Conservation (phyloP, 164 flowering plant species). For the Berberis thunbergii region DNA sequence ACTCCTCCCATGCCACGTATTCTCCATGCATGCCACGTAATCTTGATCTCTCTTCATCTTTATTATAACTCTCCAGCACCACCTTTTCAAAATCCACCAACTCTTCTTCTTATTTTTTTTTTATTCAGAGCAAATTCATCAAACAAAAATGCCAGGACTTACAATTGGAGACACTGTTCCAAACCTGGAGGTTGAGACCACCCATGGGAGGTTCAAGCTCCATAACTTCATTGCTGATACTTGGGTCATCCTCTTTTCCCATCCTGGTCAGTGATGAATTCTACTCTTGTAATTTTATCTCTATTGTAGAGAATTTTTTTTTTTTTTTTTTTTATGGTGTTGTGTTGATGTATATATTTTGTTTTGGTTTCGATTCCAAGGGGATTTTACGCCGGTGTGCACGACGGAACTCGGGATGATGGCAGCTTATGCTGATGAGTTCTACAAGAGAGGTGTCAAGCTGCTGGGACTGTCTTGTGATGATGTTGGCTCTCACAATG, state of each 20-base stretch:
- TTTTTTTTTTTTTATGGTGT: background rate
- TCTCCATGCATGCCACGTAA: conserved; percentile 28
- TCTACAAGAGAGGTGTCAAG: conserved; percentile 55
- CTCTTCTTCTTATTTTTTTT: too few species aligned
- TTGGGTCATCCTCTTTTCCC: conserved; percentile 74
- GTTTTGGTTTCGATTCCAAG: conserved; percentile 12
- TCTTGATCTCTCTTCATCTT: background rate
- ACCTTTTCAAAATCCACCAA: too few species aligned
- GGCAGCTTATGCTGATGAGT: conserved; percentile 49
- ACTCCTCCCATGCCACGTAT: conserved; percentile 29
- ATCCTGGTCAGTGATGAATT: conserved; percentile 35
- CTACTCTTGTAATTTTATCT: background rate
- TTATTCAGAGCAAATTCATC: background rate
- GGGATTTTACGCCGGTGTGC: conserved; percentile 87
- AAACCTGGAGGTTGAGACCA: conserved; percentile 58
- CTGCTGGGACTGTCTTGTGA: conserved; percentile 81
- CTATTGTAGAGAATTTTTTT: too few species aligned
- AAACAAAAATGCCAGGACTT: conserved; percentile 57
- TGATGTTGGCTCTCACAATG: conserved; percentile 46
- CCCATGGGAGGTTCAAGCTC: conserved; percentile 56
- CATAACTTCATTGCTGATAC: conserved; percentile 45
- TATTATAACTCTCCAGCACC: too few species aligned
- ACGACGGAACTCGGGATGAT: conserved; percentile 75
- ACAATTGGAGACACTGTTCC: conserved; percentile 79
- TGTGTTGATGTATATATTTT: background rate